Evolutionary conservation across 1,139 yeast genomes (phyloP), one percentile per base, ranked within the genome.

Genomic region (Nadsonia starkeyi-henricii): DNA sequence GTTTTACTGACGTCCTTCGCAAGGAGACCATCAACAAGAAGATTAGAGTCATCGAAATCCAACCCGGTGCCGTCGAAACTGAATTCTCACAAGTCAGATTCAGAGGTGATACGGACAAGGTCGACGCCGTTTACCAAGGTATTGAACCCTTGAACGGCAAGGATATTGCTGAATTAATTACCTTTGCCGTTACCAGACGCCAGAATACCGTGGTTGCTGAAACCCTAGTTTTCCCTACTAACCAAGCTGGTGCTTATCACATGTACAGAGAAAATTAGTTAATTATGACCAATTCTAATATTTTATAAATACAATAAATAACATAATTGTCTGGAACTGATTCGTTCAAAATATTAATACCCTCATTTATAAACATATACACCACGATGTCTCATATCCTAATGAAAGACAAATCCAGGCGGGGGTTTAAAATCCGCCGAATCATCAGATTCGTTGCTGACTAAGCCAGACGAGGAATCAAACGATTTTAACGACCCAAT

Each of bases 41-140:
- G 50, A 78, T 85, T 55, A 73, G 95, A 60, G 88, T 85, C 48
- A 75, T 86, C 57, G 93, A 85, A 62, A 75, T 85, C 47, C 89
- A 85, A 53, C 95, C 96, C 12, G 95, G 95, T 58, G 79, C 82
- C 45, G 95, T 85, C 21, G 86, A 85, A 65, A 86, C 95, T 17
- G 95, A 86, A 59, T 86, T 86, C 62, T 81, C 91, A 7, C 64
- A 78, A 37, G 84, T 83, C 36, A 73, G 95, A 62, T 81, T 77
- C 70, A 73, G 78, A 54, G 94, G 94, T 51, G 93, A 85, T 62
- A 60, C 68, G 46, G 69, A 66, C 4, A 75, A 75, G 60, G 95
- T 95, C 9, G 79, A 79, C 55, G 76, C 74, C 18, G 88, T 83
- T 21, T 86, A 85, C 61, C 71, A 72, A 42, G 88, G 86, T 43